phyloP scores from a whole-genome alignment of 306 rosid species.

The Rosa persica region DNA sequence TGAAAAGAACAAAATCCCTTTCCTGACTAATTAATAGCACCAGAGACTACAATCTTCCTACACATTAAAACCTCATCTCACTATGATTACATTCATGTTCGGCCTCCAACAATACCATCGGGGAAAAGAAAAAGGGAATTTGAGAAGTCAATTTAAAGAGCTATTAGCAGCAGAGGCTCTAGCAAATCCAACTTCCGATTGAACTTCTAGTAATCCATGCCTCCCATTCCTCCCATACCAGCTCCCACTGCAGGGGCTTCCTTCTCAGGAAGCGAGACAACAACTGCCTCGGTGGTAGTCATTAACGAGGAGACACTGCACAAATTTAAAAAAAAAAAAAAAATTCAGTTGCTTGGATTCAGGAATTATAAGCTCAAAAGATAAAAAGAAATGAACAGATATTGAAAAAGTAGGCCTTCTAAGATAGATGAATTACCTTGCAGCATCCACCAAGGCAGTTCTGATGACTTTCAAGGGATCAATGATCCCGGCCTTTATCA shows the following conservation, averaged over 20 bases:
- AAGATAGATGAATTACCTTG: conserved; percentile 32
- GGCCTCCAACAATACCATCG: conserved; percentile 21
- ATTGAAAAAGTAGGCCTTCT: background rate
- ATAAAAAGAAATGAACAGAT: background rate
- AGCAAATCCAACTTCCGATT: background rate
- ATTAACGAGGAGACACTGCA: conserved; percentile 50
- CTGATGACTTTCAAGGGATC: conserved; percentile 61
- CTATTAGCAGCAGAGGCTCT: background rate
- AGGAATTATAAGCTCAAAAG: background rate
- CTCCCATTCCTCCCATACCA: conserved; percentile 49
- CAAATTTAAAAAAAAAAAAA: background rate
- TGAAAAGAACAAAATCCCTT: conserved; percentile 5
- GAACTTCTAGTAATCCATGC: conserved; percentile 35
- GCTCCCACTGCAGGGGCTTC: conserved; percentile 35
- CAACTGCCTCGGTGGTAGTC: conserved; percentile 54
- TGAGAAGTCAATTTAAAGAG: background rate
- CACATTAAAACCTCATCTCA: conserved; percentile 13
- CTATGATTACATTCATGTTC: conserved; percentile 15
- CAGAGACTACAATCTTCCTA: conserved; percentile 1
- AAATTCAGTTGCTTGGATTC: background rate
- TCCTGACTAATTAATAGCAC: background rate
- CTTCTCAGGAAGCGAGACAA: conserved; percentile 45
- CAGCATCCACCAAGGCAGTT: conserved; percentile 58
- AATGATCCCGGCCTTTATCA: conserved; percentile 55
- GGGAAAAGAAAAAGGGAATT: background rate